Base-by-base conservation (phyloP, 2,329 filamentous ascomycete genomes). In the Periconia macrospinosa region DNA sequence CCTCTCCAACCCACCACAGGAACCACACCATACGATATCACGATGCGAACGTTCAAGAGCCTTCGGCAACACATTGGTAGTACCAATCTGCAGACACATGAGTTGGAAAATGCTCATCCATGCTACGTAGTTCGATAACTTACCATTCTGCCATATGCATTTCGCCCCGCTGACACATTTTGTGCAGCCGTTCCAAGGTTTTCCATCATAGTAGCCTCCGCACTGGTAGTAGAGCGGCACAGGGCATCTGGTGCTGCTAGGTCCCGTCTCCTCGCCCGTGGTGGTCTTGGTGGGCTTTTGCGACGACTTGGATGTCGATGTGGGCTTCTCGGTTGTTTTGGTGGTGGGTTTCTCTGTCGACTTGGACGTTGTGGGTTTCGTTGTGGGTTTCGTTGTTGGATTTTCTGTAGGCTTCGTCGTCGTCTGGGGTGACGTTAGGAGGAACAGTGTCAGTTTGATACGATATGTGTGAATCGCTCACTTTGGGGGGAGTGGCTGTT, bases 221-320 rank as follows among this genome's bases (percentile, higher is more conserved):
- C 66, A 70, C 41, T 69, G 59, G 42, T 69, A 70, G 53, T 68
- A 68, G 27, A 67, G 51, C 18, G 67, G 66, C 5, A 70, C 66
- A 20, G 67, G 67, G 48, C 67, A 70, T 42, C 51, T 57, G 0
- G 67, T 68, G 52, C 65, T 68, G 50, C 65, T 69, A 15, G 67
- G 67, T 1, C 67, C 66, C 3, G 47, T 43, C 35, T 62, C 64
- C 17, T 59, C 63, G 6, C 46, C 45, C 30, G 46, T 27, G n/a
- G 19, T 33, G 14, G n/a, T 60, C 19, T 52, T 60, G 6, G 61
- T 54, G 5, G 53, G 56, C 15, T 56, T 50, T 43, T 47, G 45
- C 7, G 52, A 42, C 2, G 56, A 46, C 42, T 55, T 57, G 47
- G 54, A 48, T 13, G 58, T 58, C 55, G 54, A 47, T 14, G 50